A percentile compares a stretch with the other conserved stretches of the same genome.
Conservation (phyloP, 352 stramenopile genomes). For the Phytophthora vignae region DNA sequence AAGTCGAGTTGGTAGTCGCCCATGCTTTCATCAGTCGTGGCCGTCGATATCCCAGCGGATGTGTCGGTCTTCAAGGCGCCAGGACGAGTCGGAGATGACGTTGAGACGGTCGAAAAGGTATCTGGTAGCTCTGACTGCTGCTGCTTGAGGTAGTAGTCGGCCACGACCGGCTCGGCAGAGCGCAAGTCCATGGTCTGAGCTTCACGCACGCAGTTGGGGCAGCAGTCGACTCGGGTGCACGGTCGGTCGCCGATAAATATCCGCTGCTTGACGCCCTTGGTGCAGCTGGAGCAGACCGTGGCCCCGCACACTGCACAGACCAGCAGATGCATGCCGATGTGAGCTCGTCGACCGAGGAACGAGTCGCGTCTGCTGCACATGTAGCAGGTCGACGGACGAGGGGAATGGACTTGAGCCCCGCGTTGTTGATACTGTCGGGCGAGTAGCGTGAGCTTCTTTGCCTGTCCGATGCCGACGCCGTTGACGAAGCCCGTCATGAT, state of each 20-base stretch:
- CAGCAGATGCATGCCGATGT: conserved; percentile 24
- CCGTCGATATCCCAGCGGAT: conserved; percentile 21
- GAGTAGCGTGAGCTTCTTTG: conserved; percentile 62
- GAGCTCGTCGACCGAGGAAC: conserved; percentile 1
- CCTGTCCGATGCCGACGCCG: conserved; percentile 43
- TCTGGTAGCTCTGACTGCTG: conserved; percentile 4
- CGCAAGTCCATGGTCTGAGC: conserved; percentile 33
- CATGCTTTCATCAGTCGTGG: conserved; percentile 19
- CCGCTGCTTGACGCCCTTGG: conserved; percentile 35
- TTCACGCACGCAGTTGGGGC: conserved; percentile 41
- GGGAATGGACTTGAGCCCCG: neutral
- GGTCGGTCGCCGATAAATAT: conserved; percentile 35
- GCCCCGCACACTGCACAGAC: conserved; percentile 35
- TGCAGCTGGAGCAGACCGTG: conserved; percentile 42
- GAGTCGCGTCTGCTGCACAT: conserved; percentile 38
- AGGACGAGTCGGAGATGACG: neutral
- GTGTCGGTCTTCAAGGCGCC: conserved; percentile 28
- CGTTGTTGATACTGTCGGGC: conserved; percentile 21
- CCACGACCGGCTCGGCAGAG: conserved; percentile 29
- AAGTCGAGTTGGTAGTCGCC: conserved; percentile 35
- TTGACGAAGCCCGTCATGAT: conserved; percentile 47
- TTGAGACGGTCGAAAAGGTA: neutral
- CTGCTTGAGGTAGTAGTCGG: conserved; percentile 25
- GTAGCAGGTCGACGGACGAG: conserved; percentile 22
- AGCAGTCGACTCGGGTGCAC: conserved; percentile 34